Percentiles rank a stretch among this genome's conserved stretches.
phyloP scores from a whole-genome alignment of 805 yeast species.

The Spathaspora sp. region DNA sequence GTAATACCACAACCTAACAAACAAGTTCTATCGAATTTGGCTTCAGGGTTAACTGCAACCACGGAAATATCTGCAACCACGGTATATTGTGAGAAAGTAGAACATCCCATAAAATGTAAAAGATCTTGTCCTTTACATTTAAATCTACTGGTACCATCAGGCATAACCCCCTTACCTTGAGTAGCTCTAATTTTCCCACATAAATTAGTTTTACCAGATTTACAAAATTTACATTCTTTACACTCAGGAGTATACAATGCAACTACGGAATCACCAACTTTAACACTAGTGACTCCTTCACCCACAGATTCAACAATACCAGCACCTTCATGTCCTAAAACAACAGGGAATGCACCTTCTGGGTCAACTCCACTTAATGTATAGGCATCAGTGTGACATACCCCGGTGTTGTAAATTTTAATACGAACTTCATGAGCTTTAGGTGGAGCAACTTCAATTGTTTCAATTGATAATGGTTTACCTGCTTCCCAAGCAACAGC shows the following conservation, averaged over 20 bases:
- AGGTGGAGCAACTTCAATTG: constrained; percentile 89
- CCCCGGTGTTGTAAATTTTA: constrained; percentile 83
- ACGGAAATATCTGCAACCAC: constrained; percentile 97
- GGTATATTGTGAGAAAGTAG: constrained; percentile 94
- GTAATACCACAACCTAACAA: constrained; percentile 98
- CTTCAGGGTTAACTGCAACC: constrained; percentile 83
- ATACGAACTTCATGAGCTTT: constrained; percentile 97
- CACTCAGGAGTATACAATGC: constrained; percentile 97
- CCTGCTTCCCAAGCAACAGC: constrained; percentile 98
- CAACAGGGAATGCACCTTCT: constrained; percentile 91
- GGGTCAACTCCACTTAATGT: constrained; percentile 93
- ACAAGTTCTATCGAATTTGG: constrained; percentile 84
- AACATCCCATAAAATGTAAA: constrained; percentile 96
- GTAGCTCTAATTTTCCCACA: constrained; percentile 96
- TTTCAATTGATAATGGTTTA: constrained; percentile 77
- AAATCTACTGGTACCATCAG: constrained; percentile 95
- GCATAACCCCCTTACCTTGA: constrained; percentile 98
- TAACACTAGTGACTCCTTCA: constrained; percentile 86
- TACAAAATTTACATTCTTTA: constrained; percentile 90
- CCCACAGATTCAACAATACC: constrained; percentile 95
- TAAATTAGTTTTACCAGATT: constrained; percentile 91
- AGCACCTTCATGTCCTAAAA: constrained; percentile 98
- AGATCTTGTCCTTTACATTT: constrained; percentile 79
- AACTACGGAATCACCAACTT: constrained; percentile 90
- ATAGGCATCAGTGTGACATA: constrained; percentile 98